Base-by-base conservation (phyloP, 1,284 basidiomycete species). In the Leccinum subrobustum region DNA sequence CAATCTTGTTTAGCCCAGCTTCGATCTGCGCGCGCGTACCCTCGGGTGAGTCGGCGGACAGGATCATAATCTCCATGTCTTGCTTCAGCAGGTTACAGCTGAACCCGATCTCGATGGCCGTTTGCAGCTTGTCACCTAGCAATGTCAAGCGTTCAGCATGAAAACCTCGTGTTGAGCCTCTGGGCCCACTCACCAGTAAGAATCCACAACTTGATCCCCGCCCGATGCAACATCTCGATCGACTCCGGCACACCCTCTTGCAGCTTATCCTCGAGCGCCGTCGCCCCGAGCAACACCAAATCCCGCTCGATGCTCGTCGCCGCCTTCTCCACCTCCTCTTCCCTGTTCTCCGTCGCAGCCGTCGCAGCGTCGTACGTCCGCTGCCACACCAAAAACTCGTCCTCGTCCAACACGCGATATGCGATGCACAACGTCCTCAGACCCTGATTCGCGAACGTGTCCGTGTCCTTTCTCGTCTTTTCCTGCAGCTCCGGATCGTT, bases 201-300 rank as follows among this genome's bases (percentile, higher is more conserved):
- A 72, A 96, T 95, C 96, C 96, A 99, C 3, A 99, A 77, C 77
- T 98, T 98, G 80, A 99, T 98, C 7, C 96, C 96, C 0, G 96
- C 96, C 48, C 85, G 81, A 71, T 98, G 96, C 18, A 99, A 80
- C 61, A 84, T 91, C 67, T 95, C 94, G 67, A 99, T 98, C 0
- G 96, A 91, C 63, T 97, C 95, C 0, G 96, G 96, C 1, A 99
- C 96, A 29, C 96, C 96, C 68, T 92, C 94, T 75, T 99, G 96
- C 64, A 98, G 78, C 80, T 98, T 98, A 76, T 98, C 96, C 75
- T 99, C 96, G 56, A 99, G 77, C 3, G 96, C 96, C 0, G 96
- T 98, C 3, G 96, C 96, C 1, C 96, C 96, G 3, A 99, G 81
- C 58, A 99, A 90, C 16, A 78, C 75, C 54, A 99, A 77, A 37